A percentile compares a stretch with the other conserved stretches of the same genome.
These are phyloP conservation scores for Alnus rubra DNA, from an alignment of 306 rosid genomes.

Conservation along the genomic window DNA sequence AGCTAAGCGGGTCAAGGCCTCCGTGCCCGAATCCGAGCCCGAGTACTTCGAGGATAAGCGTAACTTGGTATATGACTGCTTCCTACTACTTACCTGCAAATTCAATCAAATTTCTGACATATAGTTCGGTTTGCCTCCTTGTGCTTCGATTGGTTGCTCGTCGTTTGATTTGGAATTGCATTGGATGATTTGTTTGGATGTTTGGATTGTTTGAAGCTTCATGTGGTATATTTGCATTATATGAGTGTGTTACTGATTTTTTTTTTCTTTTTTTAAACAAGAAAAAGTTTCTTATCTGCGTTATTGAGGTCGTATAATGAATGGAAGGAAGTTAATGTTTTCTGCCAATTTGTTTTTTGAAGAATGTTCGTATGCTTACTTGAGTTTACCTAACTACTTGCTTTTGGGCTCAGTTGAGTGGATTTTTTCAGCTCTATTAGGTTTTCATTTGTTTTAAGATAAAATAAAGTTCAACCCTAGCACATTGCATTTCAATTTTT, in stretches of 20 bases:
- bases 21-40: slow-evolving; percentile 45
- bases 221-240: neutral
- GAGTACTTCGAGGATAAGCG: slow-evolving; percentile 57
- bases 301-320: neutral
- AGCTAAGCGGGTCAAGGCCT: slow-evolving; percentile 54
- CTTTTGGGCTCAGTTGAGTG: neutral
- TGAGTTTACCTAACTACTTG: neutral
- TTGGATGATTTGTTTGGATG: neutral
- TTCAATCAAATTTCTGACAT: neutral
- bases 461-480: neutral
- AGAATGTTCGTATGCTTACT: neutral
- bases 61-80: slow-evolving; percentile 39
- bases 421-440: neutral
- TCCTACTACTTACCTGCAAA: neutral
- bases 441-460: neutral
- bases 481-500: neutral
- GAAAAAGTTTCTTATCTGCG: neutral
- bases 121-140: neutral
- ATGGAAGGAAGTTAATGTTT: neutral
- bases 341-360: neutral
- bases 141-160: neutral
- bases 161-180: neutral
- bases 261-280: neutral
- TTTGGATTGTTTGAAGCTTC: neutral
- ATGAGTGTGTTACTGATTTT: neutral